Evolutionary conservation across 176 grass and related monocot genomes (phyloP), one percentile per base, ranked within the genome.

Genomic region (Hsuehochloa calcarea): DNA sequence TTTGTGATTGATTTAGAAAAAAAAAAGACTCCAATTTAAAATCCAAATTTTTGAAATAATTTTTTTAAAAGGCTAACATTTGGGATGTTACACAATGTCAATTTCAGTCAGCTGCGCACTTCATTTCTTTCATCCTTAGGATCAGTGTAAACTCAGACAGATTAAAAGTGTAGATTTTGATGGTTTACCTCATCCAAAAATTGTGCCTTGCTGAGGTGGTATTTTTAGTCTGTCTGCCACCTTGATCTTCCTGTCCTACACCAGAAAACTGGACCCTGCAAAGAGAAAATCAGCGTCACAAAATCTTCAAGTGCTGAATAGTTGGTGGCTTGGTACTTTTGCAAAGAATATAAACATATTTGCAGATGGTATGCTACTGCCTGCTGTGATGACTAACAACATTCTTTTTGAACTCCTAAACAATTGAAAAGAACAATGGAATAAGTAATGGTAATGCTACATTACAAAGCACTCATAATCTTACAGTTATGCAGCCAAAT

Each of bases 221-320:
- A 67, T 26, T 65, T 16, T 7, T 38, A 22, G 34, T 79, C 35
- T 49, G 23, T 5, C 50, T 16, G 6, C 39, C 44, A 45, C 41
- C 35, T 49, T 85, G 40, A 61, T 72, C 68, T 66, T 86, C 56
- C 54, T 80, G 26, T 45, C 84, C 69, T 34, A 83, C 1, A 3
- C 67, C 83, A 20, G 85, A 68, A 51, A 88, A 92, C 49, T 47
- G 35, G 15, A 87, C 86, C 81, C 88, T 93, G 62, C 39, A 45
- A 34, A 39, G 10, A 58, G 10, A 15, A 52, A 62, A 51, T 31
- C 34, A 13, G 2, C 5, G 29, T 75, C 0, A 31, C 39, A 47
- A 81, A 1, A 64, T 15, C 41, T 52, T 58, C 8, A 43, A 34
- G 4, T 41, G 16, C 39, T 51, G 19, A 47, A 45, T 37, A 38